Evolutionary conservation across 2,329 filamentous ascomycete species (phyloP).

Genomic region (Arthrobotrys pseudoclavata): DNA sequence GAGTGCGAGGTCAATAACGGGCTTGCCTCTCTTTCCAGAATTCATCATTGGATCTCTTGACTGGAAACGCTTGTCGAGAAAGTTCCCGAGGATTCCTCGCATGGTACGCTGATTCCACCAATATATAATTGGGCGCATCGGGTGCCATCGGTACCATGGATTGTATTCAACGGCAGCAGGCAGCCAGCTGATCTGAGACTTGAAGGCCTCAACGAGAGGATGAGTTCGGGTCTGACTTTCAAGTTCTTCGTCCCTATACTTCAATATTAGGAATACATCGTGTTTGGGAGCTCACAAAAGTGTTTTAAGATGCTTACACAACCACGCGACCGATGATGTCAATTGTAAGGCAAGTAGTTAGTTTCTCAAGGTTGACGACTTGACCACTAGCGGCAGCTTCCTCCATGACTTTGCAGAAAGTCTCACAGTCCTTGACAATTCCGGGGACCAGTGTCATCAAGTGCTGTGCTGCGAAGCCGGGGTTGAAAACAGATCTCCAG

Average conservation of each 20-base stretch:
- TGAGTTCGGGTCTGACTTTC: conserved; percentile 51
- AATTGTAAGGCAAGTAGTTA: conserved; percentile 53
- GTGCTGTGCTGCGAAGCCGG: conserved; percentile 66
- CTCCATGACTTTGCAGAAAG: conserved; percentile 63
- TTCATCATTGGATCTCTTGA: conserved; percentile 18
- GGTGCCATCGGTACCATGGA: conserved; percentile 45
- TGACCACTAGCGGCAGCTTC: conserved; percentile 61
- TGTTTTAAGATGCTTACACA: conserved; percentile 35
- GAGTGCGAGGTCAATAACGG: conserved; percentile 54
- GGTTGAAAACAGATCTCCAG: conserved; percentile 66
- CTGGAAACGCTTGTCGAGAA: conserved; percentile 51
- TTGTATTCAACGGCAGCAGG: conserved; percentile 24
- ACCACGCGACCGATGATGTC: conserved; percentile 60
- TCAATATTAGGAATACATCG: not conserved
- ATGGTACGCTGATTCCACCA: conserved; percentile 57
- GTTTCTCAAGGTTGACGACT: conserved; percentile 64
- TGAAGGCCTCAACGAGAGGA: conserved; percentile 54
- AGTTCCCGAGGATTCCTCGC: conserved; percentile 39
- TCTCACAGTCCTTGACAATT: conserved; percentile 64
- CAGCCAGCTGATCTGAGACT: conserved; percentile 53
- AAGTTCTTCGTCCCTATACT: conserved; percentile 27
- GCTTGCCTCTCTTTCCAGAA: conserved; percentile 41
- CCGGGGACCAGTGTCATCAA: conserved; percentile 65
- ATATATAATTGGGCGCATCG: conserved; percentile 36
- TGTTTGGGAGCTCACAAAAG: not conserved